Percentiles rank a stretch among this genome's conserved stretches.
phyloP scores from a whole-genome alignment of 2,329 filamentous ascomycete genomes.

The Microcera coccophila region DNA sequence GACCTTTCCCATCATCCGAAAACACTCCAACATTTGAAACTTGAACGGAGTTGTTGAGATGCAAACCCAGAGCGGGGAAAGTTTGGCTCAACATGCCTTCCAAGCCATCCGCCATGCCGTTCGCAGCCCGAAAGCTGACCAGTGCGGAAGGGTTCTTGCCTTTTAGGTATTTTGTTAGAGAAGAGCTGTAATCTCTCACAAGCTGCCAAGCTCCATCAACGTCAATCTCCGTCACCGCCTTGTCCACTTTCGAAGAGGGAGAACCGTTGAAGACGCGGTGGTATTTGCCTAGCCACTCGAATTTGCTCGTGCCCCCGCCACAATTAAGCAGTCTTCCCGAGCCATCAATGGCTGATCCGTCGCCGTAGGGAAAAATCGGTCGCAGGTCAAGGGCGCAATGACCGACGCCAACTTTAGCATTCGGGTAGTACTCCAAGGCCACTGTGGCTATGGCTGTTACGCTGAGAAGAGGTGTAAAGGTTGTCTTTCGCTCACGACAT shows the following conservation, averaged over 20 bases:
- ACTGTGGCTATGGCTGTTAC: constrained; percentile 12
- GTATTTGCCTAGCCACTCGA: constrained; percentile 10
- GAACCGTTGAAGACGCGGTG: constrained; percentile 5
- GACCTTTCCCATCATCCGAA: not conserved
- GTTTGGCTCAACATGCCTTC: constrained; percentile 6
- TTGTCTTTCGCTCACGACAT: constrained; percentile 18
- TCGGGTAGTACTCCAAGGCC: constrained; percentile 18
- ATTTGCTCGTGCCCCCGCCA: constrained; percentile 3
- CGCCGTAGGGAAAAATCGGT: not conserved
- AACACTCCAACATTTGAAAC: constrained; percentile 11
- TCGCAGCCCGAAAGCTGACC: too few relatives aligned
- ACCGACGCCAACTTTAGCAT: constrained; percentile 17
- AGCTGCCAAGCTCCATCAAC: constrained; percentile 9
- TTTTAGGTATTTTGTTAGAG: constrained; percentile 5
- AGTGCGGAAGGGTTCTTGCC: too few relatives aligned
- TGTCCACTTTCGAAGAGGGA: not conserved
- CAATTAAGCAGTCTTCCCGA: constrained; percentile 9
- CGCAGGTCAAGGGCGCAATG: constrained; percentile 14
- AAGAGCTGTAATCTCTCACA: constrained; percentile 4
- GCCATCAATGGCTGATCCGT: constrained; percentile 2
- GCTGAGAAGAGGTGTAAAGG: constrained; percentile 21
- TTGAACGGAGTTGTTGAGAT: constrained; percentile 5
- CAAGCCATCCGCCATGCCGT: constrained; percentile 6
- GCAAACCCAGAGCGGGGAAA: constrained; percentile 4
- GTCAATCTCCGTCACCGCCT: not conserved